A percentile compares a stretch with the other conserved stretches of the same genome.
These are phyloP conservation scores for Cyberlindnera galapagoensis DNA, from an alignment of 805 yeast genomes.

Conservation along the genomic window DNA sequence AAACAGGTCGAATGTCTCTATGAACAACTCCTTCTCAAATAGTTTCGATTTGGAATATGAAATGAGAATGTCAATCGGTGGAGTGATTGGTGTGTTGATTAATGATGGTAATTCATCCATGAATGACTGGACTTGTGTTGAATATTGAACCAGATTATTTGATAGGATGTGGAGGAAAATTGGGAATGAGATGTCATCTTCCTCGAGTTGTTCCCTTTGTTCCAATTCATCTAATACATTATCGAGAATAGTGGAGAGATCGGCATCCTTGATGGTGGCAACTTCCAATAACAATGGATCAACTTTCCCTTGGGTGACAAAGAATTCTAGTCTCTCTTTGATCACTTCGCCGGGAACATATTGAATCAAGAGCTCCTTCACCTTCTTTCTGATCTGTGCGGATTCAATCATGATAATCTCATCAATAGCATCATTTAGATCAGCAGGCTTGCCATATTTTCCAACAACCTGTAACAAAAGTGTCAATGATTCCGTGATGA, in stretches of 20 bases:
- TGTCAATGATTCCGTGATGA: conserved; percentile 27
- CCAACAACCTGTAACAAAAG: conserved; percentile 21
- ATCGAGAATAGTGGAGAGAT: conserved; percentile 14
- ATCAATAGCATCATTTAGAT: conserved; percentile 8
- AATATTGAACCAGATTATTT: conserved; percentile 16
- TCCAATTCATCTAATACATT: conserved; percentile 16
- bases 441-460: conserved; percentile 1
- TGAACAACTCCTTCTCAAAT: conserved; percentile 14
- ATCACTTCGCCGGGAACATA: conserved; percentile 12
- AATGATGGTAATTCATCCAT: conserved; percentile 29
- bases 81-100: conserved; percentile 27
- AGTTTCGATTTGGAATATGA: conserved; percentile 26
- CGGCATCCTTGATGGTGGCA: conserved; percentile 4
- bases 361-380: conserved; percentile 15
- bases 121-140: conserved; percentile 27
- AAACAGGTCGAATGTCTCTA: conserved; percentile 29
- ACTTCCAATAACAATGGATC: conserved; percentile 10
- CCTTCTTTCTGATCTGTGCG: too few relatives aligned
- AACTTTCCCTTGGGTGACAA: too few relatives aligned
- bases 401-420: conserved; percentile 15
- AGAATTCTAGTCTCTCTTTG: conserved; percentile 4
- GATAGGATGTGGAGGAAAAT: conserved; percentile 25
- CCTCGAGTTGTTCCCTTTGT: conserved; percentile 16
- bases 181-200: conserved; percentile 18
- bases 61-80: conserved; percentile 28